Evolutionary conservation across 192 early-diverging fungal species (phyloP).

Genomic region (Piromyces finnis): DNA sequence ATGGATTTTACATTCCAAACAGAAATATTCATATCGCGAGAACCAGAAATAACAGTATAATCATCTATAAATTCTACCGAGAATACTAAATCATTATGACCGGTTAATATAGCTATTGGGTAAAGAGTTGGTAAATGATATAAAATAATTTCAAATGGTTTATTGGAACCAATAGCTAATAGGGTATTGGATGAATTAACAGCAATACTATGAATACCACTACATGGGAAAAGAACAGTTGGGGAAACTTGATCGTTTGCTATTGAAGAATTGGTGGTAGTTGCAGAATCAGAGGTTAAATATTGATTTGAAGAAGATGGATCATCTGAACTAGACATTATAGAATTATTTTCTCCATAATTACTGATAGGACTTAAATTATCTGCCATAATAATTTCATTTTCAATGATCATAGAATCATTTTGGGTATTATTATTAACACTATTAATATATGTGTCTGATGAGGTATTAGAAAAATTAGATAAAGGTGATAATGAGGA

Average conservation of each 20-base stretch:
- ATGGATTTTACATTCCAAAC: conserved; percentile 23
- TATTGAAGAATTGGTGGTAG: not conserved
- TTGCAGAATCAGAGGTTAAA: not conserved
- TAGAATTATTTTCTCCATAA: not conserved
- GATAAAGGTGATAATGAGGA: not conserved
- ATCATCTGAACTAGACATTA: not conserved
- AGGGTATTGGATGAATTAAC: conserved; percentile 44
- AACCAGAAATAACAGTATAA: conserved; percentile 32
- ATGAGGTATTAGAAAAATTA: not conserved
- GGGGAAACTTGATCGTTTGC: not conserved
- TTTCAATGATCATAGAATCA: not conserved
- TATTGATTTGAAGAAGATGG: not conserved
- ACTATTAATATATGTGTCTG: not conserved
- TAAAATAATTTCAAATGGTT: conserved; percentile 34
- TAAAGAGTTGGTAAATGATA: conserved; percentile 38
- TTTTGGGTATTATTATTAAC: not conserved
- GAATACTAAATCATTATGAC: conserved; percentile 50
- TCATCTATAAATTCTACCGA: conserved; percentile 38
- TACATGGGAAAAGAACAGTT: conserved; percentile 2
- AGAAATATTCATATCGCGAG: conserved; percentile 30
- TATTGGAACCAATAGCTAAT: conserved; percentile 39
- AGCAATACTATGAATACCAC: conserved; percentile 36
- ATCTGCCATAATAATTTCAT: not conserved
- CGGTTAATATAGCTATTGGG: conserved; percentile 30
- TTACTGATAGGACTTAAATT: not conserved